Base-by-base conservation (phyloP, 345 rosid genomes). In the Gossypium anomalum region DNA sequence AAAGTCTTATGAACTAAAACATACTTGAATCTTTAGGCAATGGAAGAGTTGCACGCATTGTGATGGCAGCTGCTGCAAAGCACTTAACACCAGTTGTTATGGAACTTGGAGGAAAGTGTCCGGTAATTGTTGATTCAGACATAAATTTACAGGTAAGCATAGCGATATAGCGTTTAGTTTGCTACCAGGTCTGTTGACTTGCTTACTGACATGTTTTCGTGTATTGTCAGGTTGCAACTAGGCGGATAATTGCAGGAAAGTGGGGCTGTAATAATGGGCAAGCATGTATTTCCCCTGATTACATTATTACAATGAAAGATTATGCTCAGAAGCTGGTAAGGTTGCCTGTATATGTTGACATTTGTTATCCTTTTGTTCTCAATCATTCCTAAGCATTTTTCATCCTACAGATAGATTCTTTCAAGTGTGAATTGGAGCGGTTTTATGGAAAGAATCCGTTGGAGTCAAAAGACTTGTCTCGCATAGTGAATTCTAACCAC, bases 101-200 rank as follows among this genome's bases (percentile, higher is more conserved):
- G 82, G 99, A 96, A 85, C 97, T 93, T 53, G 99, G 99, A 80
- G 98, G 99, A 75, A 96, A 96, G 80, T 86, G 81, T 78, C 98
- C 99, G 13, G 98, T 84, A 66, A 86, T 96, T 47, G 82, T 96
- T 72, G 99, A 93, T 86, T 86, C 93, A 5, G 84, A 78, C 76
- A 78, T 89, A 74, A 76, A 96, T 81, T 80, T 93, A 74, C 82
- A 89, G 79, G 97, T 95, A 85, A 67, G 45, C 61, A 22, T 66
- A 59, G 43, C 8, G 4, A 29, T 61, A 14, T 56, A 59, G 41
- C n/a, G 0, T 34, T 15, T 52, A 25, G 38, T 23, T 61, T 73
- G 15, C 27, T 22, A 55, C 3, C 41, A 13, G 41, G 64, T 60
- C 9, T 25, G 16, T 29, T 10, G 66, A 48, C 10, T 57, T n/a